These are phyloP conservation scores for Chlamydomonas reinhardtii DNA, from an alignment of 163 green algal genomes.

Conservation along the genomic window DNA sequence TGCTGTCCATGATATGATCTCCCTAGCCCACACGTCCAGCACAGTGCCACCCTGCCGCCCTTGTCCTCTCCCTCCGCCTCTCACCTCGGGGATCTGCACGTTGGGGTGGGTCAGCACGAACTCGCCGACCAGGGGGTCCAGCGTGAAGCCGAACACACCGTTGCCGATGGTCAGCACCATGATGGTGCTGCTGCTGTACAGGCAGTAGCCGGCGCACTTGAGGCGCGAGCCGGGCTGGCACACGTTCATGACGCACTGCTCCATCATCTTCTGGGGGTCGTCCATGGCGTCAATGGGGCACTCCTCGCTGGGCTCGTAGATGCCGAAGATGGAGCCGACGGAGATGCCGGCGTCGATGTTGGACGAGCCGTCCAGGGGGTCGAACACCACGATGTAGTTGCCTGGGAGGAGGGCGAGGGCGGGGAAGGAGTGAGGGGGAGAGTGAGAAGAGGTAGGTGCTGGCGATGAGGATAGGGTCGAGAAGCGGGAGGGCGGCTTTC, in stretches of 20 bases:
- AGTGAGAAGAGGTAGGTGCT: not conserved
- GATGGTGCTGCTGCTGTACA: conserved; percentile 91
- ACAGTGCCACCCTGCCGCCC: too few species aligned
- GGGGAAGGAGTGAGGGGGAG: not conserved
- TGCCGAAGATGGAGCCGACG: conserved; percentile 95
- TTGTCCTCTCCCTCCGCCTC: too few species aligned
- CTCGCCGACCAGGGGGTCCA: conserved; percentile 95
- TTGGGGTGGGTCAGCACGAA: conserved; percentile 96
- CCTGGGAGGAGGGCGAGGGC: conserved; percentile 54
- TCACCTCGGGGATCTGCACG: conserved; percentile 50
- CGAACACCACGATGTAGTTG: conserved; percentile 99
- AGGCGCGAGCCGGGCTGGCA: conserved; percentile 95
- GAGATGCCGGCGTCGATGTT: conserved; percentile 99
- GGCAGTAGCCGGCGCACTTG: conserved; percentile 92
- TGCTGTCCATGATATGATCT: too few species aligned
- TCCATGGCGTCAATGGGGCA: conserved; percentile 84
- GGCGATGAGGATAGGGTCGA: too few species aligned
- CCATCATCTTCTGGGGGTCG: conserved; percentile 80
- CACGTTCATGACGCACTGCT: conserved; percentile 95
- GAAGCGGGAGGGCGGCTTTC: too few species aligned
- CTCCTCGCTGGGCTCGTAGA: conserved; percentile 91
- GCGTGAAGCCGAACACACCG: conserved; percentile 94
- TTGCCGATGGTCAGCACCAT: conserved; percentile 91
- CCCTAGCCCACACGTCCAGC: too few species aligned
- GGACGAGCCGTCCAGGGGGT: conserved; percentile 98